Conservation (phyloP, 768 basidiomycete species). For the Polyporus arcularius region DNA sequence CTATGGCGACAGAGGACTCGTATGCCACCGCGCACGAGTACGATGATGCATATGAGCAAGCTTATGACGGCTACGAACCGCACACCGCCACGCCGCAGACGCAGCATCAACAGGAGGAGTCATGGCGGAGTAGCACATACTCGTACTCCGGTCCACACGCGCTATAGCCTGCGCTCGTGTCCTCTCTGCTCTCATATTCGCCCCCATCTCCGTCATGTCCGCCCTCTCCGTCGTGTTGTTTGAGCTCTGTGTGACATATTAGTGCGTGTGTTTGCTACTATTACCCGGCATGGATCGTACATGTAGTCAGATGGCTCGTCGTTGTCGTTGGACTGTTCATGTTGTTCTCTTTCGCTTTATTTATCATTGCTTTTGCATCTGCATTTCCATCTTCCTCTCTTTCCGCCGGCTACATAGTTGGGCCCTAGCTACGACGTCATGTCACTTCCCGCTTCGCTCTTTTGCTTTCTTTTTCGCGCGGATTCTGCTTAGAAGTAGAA, state of each 20-base stretch:
- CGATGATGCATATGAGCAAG: background rate
- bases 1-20: slow-evolving; percentile 20
- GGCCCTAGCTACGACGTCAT: background rate
- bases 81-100: background rate
- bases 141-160: slow-evolving; percentile 21
- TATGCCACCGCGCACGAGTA: slow-evolving; percentile 14
- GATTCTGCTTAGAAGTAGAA: slow-evolving; percentile 15
- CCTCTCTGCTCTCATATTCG: background rate
- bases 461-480: background rate
- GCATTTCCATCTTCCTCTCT: background rate
- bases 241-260: slow-evolving; percentile 14
- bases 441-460: background rate
- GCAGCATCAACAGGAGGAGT: slow-evolving; percentile 14
- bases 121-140: slow-evolving; percentile 20
- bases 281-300: slow-evolving; percentile 2
- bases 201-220: background rate
- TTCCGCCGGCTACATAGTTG: background rate
- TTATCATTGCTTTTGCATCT: slow-evolving; percentile 17
- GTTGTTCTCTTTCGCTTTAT: slow-evolving; percentile 14
- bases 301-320: background rate
- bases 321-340: background rate
- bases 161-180: slow-evolving; percentile 1
- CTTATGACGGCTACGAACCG: background rate
- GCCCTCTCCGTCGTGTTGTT: background rate
- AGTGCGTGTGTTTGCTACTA: slow-evolving; percentile 13